A percentile compares a stretch with the other conserved stretches of the same genome.
Evolutionary conservation across 805 yeast species (phyloP).

Genomic region (Nakazawaea populi): DNA sequence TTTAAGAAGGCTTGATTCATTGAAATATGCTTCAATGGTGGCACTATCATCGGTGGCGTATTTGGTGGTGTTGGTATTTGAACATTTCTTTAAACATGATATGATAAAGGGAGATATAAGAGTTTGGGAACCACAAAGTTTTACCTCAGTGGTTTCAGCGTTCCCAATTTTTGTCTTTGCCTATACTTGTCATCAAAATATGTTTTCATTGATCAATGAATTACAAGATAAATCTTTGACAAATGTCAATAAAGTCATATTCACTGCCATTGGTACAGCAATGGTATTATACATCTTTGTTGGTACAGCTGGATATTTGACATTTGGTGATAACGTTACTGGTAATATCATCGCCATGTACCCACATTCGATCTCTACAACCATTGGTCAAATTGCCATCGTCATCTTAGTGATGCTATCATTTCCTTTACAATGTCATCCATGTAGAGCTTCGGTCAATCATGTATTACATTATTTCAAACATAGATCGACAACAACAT

Average conservation of each 20-base stretch:
- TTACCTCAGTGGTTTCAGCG: constrained; percentile 52
- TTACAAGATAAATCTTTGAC: constrained; percentile 48
- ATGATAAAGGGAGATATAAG: constrained; percentile 48
- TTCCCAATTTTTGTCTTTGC: constrained; percentile 94
- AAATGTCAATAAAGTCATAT: constrained; percentile 41
- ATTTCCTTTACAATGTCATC: constrained; percentile 89
- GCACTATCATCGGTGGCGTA: constrained; percentile 81
- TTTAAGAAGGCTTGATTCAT: constrained; percentile 69
- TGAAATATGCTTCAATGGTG: constrained; percentile 78
- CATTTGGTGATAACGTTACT: constrained; percentile 75
- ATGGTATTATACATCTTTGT: constrained; percentile 58
- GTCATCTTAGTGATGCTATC: constrained; percentile 75
- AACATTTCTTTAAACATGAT: constrained; percentile 61
- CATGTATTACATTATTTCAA: constrained; percentile 56
- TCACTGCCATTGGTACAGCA: constrained; percentile 53
- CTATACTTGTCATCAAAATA: constrained; percentile 93
- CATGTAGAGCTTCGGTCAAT: constrained; percentile 77
- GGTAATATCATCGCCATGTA: constrained; percentile 82
- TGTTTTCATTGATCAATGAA: constrained; percentile 86
- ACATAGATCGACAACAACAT: constrained; percentile 13
- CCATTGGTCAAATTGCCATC: constrained; percentile 75
- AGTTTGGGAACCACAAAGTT: constrained; percentile 38
- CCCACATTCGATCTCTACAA: constrained; percentile 57
- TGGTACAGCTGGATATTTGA: constrained; percentile 78
- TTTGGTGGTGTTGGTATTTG: constrained; percentile 63